These are phyloP conservation scores for Xerocomellus intermedius DNA, from an alignment of 768 basidiomycete species.

Conservation along the genomic window DNA sequence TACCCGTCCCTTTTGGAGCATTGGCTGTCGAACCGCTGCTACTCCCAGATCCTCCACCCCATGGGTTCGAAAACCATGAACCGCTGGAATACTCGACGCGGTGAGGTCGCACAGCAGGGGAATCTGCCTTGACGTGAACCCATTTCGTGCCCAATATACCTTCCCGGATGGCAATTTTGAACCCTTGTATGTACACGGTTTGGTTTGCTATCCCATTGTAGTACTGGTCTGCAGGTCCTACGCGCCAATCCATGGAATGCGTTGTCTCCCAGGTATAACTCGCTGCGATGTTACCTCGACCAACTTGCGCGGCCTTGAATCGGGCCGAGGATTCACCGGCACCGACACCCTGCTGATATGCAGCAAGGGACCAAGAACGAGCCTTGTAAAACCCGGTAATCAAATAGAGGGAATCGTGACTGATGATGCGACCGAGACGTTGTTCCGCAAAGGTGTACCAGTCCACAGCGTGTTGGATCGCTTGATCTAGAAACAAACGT, in stretches of 20 bases:
- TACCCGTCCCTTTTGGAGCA: background rate
- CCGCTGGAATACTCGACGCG: background rate
- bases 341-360: slow-evolving; percentile 1
- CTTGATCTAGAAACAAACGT: slow-evolving; percentile 19
- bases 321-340: background rate
- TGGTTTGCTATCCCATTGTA: slow-evolving; percentile 17
- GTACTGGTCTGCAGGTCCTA: slow-evolving; percentile 2
- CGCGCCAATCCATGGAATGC: slow-evolving; percentile 4
- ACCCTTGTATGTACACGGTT: slow-evolving; percentile 22
- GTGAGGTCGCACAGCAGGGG: slow-evolving; percentile 1
- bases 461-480: slow-evolving; percentile 17
- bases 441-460: slow-evolving; percentile 32
- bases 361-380: slow-evolving; percentile 30
- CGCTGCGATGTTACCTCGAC: slow-evolving; percentile 11
- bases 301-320: slow-evolving; percentile 14
- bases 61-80: background rate
- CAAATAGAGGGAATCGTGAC: slow-evolving; percentile 24
- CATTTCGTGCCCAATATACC: slow-evolving; percentile 1
- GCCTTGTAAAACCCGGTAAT: slow-evolving; percentile 17
- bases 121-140: background rate
- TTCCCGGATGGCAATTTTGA: slow-evolving; percentile 12
- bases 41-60: background rate
- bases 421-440: slow-evolving; percentile 16
- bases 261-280: slow-evolving; percentile 16
- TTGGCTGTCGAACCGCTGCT: background rate